Percentiles rank a stretch among this genome's conserved stretches.
Conservation (phyloP, 2,329 filamentous ascomycete genomes). For the Curvularia verruculosa region DNA sequence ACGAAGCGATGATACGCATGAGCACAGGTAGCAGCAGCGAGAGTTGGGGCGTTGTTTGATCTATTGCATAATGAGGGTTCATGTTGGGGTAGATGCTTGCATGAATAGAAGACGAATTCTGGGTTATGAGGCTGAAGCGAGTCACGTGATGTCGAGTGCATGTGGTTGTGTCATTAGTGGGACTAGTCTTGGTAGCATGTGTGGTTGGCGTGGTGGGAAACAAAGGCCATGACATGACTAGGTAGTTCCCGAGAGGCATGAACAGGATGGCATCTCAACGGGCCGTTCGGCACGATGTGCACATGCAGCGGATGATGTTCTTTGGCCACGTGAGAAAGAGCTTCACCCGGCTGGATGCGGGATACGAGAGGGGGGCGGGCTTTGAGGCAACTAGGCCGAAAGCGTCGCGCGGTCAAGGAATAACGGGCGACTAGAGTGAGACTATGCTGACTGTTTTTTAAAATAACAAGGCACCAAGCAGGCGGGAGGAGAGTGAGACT, state of each 20-base stretch:
- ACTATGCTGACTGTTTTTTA: neutral
- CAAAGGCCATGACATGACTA: neutral
- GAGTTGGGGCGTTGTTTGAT: slow-evolving; percentile 33
- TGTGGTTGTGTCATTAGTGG: too few relatives aligned
- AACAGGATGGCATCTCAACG: neutral
- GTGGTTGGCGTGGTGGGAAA: neutral
- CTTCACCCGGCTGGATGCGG: slow-evolving; percentile 7
- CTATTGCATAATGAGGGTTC: slow-evolving; percentile 40
- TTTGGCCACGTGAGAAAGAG: slow-evolving; percentile 6
- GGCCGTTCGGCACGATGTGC: neutral
- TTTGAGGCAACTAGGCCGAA: neutral
- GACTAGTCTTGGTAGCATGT: too few relatives aligned
- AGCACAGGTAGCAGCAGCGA: slow-evolving; percentile 15
- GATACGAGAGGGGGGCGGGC: neutral
- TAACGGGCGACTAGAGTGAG: neutral
- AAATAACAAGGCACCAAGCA: neutral
- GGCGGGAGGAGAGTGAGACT: too few relatives aligned
- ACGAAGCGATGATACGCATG: slow-evolving; percentile 17
- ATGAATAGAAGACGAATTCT: slow-evolving; percentile 29
- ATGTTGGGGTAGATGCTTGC: slow-evolving; percentile 29
- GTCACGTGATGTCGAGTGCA: neutral
- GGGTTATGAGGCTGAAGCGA: neutral
- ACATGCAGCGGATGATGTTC: neutral
- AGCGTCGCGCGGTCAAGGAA: neutral
- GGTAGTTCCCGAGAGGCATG: neutral